Base-by-base conservation (phyloP, 2,329 filamentous ascomycete species). In the Aspergillus fructus region DNA sequence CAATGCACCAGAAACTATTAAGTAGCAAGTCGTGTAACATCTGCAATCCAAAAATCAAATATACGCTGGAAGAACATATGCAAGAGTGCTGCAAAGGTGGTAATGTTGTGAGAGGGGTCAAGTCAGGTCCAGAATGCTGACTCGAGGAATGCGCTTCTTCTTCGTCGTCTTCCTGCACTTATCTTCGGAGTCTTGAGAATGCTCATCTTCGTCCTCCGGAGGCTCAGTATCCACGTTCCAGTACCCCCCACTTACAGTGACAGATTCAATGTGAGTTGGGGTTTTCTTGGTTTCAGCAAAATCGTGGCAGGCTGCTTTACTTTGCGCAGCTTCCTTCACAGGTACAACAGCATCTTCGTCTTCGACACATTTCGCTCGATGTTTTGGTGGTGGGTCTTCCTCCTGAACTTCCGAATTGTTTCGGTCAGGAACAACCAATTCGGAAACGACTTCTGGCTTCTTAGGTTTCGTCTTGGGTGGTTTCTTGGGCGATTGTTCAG, bases 101-200 rank as follows among this genome's bases (percentile, higher is more conserved):
- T 13, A 46, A 30, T 30, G n/a, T n/a, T 19, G 30, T 15, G 12
- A 27, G 15, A 5, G 12, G 24, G 27, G 23, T 59, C 46, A 59
- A 9, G 49, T 67, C 60, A 74, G 58, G 57, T 74, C 71, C 47
- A 74, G 15, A 33, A 74, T 65, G 61, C 72, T 74, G 17, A 73
- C 71, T 33, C 72, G 71, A 23, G 67, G 49, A 23, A 73, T 58
- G 12, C 68, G 61, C 57, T 74, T 72, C 58, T 68, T 70, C 33
- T 67, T 65, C 27, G 27, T 30, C 27, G 45, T 43, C 59, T 53
- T 43, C 19, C 55, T 53, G 48, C 39, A 49, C 53, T 45, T 51
- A 5, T 43, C 48, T 41, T 33, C 30, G 4, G 12, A n/a, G 15
- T 49, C 33, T 40, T 33, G 15, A 40, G 13, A 9, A 4, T 13